A percentile compares a stretch with the other conserved stretches of the same genome.
Conservation (phyloP, 2,329 filamentous ascomycete species). For the Monosporascus sp. region DNA sequence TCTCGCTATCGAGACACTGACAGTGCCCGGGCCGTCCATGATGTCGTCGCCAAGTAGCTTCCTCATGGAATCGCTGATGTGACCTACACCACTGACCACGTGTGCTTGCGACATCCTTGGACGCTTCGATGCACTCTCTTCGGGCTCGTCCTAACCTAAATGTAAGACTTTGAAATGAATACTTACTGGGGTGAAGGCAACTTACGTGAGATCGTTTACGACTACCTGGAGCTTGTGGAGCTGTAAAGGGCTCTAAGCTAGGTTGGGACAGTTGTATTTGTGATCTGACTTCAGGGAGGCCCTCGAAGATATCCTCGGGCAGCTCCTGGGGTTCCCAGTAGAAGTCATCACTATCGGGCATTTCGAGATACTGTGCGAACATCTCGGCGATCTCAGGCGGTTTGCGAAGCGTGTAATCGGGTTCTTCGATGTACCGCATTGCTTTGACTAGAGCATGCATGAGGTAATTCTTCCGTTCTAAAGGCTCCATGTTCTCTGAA, state of each 20-base stretch:
- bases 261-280: slow-evolving; percentile 30
- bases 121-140: slow-evolving; percentile 27
- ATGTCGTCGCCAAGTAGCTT: slow-evolving; percentile 21
- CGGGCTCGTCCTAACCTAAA: slow-evolving; percentile 28
- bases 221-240: slow-evolving; percentile 14
- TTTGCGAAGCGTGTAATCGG: slow-evolving; percentile 33
- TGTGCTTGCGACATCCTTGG: slow-evolving; percentile 23
- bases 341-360: slow-evolving; percentile 31
- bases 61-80: slow-evolving; percentile 27
- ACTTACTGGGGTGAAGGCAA: neutral
- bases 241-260: slow-evolving; percentile 8
- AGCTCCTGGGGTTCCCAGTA: slow-evolving; percentile 44
- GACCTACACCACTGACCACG: slow-evolving; percentile 19
- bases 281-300: slow-evolving; percentile 34
- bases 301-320: slow-evolving; percentile 45
- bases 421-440: slow-evolving; percentile 33
- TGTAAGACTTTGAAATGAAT: slow-evolving; percentile 9
- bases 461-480: slow-evolving; percentile 45
- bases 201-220: slow-evolving; percentile 48
- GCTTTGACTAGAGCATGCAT: slow-evolving; percentile 28
- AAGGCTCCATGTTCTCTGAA: slow-evolving; percentile 28
- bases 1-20: slow-evolving; percentile 24
- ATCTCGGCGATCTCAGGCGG: slow-evolving; percentile 42
- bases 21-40: slow-evolving; percentile 9
- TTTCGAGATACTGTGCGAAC: slow-evolving; percentile 43